Evolutionary conservation across 176 grass and related monocot genomes (phyloP), one percentile per base, ranked within the genome.

Genomic region (Oryza meyeriana): DNA sequence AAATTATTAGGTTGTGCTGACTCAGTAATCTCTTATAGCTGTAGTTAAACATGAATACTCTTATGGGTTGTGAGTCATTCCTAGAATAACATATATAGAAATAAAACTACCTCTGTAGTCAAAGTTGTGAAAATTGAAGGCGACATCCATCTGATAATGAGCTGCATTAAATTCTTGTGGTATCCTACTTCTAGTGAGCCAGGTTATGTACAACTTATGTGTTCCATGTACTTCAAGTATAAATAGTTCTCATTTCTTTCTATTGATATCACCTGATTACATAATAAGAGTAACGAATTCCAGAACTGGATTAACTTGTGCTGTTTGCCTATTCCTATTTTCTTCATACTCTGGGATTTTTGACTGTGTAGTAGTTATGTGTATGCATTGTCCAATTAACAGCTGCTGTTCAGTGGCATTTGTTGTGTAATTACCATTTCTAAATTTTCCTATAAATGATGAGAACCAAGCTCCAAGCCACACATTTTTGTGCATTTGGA

Each of bases 261-360:
- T 38, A 7, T 52, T 72, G 18, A 7, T 65, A 39, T 66, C 31
- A 71, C 6, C 66, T 41, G 48, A 81, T 71, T 71, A 36, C 65
- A 81, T 59, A 25, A 58, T 22, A 59, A 40, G 25, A 70, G 13
- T 69, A 70, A 81, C 7, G 16, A 70, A 81, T 32, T 80, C 45
- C n/a, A 30, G 31, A 59, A 61, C 1, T 81, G 17, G 50, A 17
- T 11, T 58, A 31, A 81, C 64, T 28, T 71, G 48, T 59, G 32
- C 52, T 69, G 66, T 33, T 81, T 40, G 64, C 22, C 1, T 52
- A 34, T 68, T 35, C 12, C 32, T 34, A 81, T 55, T 10, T 1
- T 5, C 36, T 57, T 70, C 65, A 36, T 61, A 55, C 29, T 57
- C 16, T 22, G 67, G 50, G 14, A 36, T 29, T 71, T 58, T 16